Evolutionary conservation across 495 filamentous ascomycete species (phyloP), one percentile per base, ranked within the genome.

Genomic region (Durotheca rogersii): DNA sequence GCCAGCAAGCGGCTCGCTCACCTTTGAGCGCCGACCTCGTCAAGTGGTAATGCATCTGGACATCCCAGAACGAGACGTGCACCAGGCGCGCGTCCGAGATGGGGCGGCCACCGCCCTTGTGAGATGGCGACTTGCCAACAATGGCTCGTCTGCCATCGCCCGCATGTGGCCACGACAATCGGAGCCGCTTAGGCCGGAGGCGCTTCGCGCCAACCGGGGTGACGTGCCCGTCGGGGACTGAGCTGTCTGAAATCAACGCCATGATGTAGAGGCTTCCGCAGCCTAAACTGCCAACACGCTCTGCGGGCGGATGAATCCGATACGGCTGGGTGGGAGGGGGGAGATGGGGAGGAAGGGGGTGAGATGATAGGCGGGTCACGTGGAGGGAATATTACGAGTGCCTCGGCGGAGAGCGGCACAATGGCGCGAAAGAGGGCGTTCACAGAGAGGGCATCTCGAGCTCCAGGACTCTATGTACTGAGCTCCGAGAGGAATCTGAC

Each of bases 141-240:
- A 64, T 44, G 11, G 54, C 58, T 21, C 65, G 65, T 45, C 50
- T 66, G 4, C 19, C 32, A 34, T 68, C 58, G 32, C 56, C 51
- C 12, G 44, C 54, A 44, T 47, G 51, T 3, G 65, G 65, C 65
- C 65, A 68, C 9, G 65, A 68, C 36, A 68, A 47, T 12, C 60
- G 65, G 32, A 65, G 33, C 41, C 52, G 47, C 33, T 56, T 50
- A 15, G 53, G 31, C 25, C 56, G 56, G 46, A 39, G 17, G 48
- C 62, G 60, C 31, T 66, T 46, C 16, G 36, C 27, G 40, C 60
- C 63, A 27, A 41, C 47, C 6, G 60, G 60, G 7, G 39, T 20
- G 41, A 30, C 47, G 23, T 53, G 42, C 43, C 63, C 62, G 40
- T 56, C 60, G 15, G 36, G 56, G 23, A 63, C 34, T 47, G 43